phyloP scores from a whole-genome alignment of 306 rosid genomes.

The Cotoneaster glaucophyllus region DNA sequence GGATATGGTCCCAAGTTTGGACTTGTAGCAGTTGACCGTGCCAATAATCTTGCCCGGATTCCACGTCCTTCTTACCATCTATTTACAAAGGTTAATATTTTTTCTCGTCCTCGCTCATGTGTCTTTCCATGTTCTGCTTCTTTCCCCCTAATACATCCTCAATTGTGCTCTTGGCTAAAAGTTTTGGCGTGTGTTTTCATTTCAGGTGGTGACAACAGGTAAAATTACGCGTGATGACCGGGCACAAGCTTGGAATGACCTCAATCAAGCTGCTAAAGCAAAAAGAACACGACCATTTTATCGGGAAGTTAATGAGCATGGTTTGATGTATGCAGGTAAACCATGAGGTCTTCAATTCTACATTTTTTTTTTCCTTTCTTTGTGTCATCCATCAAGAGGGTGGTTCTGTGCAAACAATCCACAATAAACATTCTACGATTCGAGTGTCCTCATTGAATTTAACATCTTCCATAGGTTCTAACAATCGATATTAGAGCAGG shows the following conservation, averaged over 20 bases:
- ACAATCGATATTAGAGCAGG: neutral
- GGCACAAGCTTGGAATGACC: conserved; percentile 67
- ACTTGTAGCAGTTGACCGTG: conserved; percentile 90
- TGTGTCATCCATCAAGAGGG: neutral
- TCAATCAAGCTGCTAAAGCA: conserved; percentile 58
- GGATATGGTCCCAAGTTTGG: conserved; percentile 99
- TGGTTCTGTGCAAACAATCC: neutral
- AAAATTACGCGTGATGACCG: conserved; percentile 72
- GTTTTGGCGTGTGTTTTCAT: conserved; percentile 17
- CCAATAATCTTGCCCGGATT: conserved; percentile 55
- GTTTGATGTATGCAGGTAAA: conserved; percentile 95
- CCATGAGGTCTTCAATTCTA: neutral
- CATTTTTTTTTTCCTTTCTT: neutral
- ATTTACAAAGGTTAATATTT: conserved; percentile 58
- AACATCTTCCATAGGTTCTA: neutral
- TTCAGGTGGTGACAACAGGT: conserved; percentile 62
- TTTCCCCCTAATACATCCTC: neutral
- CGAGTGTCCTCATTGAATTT: no score
- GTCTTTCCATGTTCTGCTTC: neutral
- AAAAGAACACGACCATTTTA: conserved; percentile 75
- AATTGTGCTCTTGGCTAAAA: conserved; percentile 11
- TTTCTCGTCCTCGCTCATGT: conserved; percentile 6
- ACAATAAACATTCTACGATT: no score
- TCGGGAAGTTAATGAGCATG: conserved; percentile 57
- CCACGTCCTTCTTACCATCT: conserved; percentile 90